Percentiles rank a stretch among this genome's conserved stretches.
phyloP scores from a whole-genome alignment of 768 basidiomycete genomes.

The Wakefieldia striispora region DNA sequence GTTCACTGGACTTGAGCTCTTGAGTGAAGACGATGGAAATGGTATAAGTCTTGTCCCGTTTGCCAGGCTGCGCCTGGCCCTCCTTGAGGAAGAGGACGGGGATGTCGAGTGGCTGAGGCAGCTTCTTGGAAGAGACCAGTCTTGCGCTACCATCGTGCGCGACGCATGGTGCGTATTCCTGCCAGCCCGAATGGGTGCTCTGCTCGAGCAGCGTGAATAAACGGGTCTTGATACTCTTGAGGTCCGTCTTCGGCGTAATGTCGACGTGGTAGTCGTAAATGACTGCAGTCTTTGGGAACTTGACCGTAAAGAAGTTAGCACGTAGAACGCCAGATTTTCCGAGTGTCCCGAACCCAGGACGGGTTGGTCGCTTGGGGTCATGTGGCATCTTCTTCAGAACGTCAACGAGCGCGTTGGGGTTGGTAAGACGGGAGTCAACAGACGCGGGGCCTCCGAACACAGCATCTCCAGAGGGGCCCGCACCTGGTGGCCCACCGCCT shows the following conservation, averaged over 20 bases:
- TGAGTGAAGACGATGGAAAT: conserved; percentile 34
- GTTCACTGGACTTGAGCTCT: conserved; percentile 29
- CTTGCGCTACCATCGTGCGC: conserved; percentile 44
- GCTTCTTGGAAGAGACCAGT: conserved; percentile 38
- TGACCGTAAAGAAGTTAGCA: conserved; percentile 50
- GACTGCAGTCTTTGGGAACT: conserved; percentile 34
- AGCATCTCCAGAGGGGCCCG: conserved; percentile 23
- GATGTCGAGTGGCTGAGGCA: conserved; percentile 38
- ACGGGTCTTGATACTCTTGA: conserved; percentile 38
- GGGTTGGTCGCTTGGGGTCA: conserved; percentile 39
- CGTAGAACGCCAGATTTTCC: conserved; percentile 43
- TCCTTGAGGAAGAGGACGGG: conserved; percentile 39
- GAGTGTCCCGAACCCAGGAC: conserved; percentile 45
- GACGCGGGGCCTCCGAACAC: conserved; percentile 31
- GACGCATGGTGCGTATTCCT: conserved; percentile 28
- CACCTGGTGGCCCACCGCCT: conserved; percentile 27
- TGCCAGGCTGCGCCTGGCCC: conserved; percentile 33
- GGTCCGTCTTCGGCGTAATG: conserved; percentile 33
- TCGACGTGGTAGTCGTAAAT: conserved; percentile 47
- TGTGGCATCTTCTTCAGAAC: conserved; percentile 30
- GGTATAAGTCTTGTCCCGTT: conserved; percentile 35
- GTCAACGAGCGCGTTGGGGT: conserved; percentile 26
- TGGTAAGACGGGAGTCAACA: conserved; percentile 35
- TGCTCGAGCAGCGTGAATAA: conserved; percentile 45
- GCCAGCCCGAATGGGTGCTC: conserved; percentile 37